phyloP scores from a whole-genome alignment of 2,329 filamentous ascomycete genomes.

The Didymella glomerata region DNA sequence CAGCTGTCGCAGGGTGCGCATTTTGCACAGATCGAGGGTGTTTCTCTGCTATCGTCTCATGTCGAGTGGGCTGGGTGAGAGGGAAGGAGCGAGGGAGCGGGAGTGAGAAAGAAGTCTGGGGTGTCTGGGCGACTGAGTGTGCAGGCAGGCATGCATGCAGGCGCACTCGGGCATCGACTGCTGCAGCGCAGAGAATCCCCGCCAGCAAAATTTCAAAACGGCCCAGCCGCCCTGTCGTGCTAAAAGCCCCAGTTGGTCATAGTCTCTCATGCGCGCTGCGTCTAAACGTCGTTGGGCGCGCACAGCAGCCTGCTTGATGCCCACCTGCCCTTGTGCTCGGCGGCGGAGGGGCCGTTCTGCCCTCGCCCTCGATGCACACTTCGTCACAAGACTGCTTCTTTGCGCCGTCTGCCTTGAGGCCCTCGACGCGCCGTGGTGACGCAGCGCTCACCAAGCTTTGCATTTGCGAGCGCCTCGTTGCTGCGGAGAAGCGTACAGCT shows the following conservation, averaged over 20 bases:
- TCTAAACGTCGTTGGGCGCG: conserved; percentile 37
- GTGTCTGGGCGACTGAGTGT: conserved; percentile 22
- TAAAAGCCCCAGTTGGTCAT: conserved; percentile 26
- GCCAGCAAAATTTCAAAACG: conserved; percentile 41
- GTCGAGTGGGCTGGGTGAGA: conserved; percentile 14
- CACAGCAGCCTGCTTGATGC: conserved; percentile 25
- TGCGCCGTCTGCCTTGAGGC: conserved; percentile 2
- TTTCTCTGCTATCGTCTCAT: conserved; percentile 25
- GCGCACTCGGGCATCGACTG: conserved; percentile 35
- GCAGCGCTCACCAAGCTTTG: conserved; percentile 9
- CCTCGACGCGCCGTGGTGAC: conserved; percentile 15
- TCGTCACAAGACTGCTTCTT: conserved; percentile 16
- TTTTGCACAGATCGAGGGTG: conserved; percentile 10
- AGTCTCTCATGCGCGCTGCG: conserved; percentile 36
- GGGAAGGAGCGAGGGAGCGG: conserved; percentile 14
- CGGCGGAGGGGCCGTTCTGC: conserved; percentile 4
- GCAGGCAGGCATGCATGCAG: conserved; percentile 31
- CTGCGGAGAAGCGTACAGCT: conserved; percentile 2
- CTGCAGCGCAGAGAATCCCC: conserved; percentile 28
- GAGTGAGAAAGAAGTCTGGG: conserved; percentile 23
- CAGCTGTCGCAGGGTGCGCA: conserved; percentile 24
- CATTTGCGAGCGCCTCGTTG: conserved; percentile 10
- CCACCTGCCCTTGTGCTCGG: conserved; percentile 9
- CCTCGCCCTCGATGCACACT: conserved; percentile 1
- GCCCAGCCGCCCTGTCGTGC: conserved; percentile 26